Evolutionary conservation across 345 rosid species (phyloP).

Genomic region (Adansonia digitata): DNA sequence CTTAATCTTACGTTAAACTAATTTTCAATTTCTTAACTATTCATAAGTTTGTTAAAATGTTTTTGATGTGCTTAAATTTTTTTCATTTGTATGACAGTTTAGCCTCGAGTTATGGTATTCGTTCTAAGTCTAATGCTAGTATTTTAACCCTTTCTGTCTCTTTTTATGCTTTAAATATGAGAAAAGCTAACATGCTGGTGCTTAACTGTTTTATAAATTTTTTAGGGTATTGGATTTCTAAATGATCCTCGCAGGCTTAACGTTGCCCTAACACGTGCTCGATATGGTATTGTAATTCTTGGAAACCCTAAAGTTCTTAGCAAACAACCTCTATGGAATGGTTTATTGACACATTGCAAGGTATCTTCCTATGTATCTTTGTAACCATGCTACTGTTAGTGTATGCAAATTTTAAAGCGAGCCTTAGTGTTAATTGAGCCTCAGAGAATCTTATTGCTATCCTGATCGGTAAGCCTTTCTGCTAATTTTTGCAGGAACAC

Average conservation of each 20-base stretch:
- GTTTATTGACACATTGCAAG: slow-evolving; percentile 95
- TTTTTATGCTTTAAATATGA: neutral
- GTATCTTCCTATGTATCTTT: slow-evolving; percentile 27
- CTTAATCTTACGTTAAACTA: neutral
- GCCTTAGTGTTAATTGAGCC: neutral
- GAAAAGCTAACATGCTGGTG: neutral
- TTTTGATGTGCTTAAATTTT: neutral
- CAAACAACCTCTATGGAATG: slow-evolving; percentile 97
- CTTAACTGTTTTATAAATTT: slow-evolving; percentile 15
- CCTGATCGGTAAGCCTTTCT: neutral
- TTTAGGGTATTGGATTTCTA: slow-evolving; percentile 97
- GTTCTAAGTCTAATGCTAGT: neutral
- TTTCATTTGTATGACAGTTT: neutral
- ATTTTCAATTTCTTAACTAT: neutral
- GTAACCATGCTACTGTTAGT: neutral
- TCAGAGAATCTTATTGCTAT: slow-evolving; percentile 4
- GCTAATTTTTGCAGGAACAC: slow-evolving; percentile 52
- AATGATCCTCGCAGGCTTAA: slow-evolving; percentile 99
- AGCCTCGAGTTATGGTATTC: neutral
- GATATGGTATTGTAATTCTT: slow-evolving; percentile 95
- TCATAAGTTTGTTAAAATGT: neutral
- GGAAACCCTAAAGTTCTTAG: slow-evolving; percentile 99
- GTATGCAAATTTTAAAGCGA: neutral
- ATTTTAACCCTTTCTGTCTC: too few relatives aligned
- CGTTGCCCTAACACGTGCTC: slow-evolving; percentile 96